A percentile compares a stretch with the other conserved stretches of the same genome.
Evolutionary conservation across 495 filamentous ascomycete species (phyloP).

Genomic region (Aspergillus conjunctus): DNA sequence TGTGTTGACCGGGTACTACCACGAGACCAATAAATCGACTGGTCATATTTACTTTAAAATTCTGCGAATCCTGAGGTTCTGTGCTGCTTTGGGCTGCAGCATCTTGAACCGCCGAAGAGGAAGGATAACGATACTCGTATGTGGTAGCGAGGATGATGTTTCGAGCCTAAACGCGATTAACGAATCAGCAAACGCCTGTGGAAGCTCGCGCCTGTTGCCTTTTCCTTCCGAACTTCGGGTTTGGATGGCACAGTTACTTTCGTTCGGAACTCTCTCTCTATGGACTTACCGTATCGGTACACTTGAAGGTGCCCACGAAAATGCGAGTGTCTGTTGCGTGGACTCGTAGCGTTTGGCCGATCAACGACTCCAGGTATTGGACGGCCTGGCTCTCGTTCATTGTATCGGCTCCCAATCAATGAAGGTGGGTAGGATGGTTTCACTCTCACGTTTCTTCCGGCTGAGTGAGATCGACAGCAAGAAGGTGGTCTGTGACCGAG

Average conservation of each 20-base stretch:
- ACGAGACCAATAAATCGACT: constrained; percentile 86
- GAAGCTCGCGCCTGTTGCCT: constrained; percentile 9
- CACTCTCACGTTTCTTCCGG: constrained; percentile 1
- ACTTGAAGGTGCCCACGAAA: constrained; percentile 90
- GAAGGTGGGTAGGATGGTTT: neutral
- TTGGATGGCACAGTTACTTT: constrained; percentile 7
- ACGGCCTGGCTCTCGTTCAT: constrained; percentile 48
- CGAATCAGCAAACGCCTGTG: constrained; percentile 17
- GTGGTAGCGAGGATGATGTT: constrained; percentile 86
- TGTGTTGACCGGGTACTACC: constrained; percentile 83
- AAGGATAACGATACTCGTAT: constrained; percentile 82
- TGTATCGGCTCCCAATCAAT: constrained; percentile 18
- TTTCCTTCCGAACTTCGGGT: constrained; percentile 5
- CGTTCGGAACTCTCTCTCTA: constrained; percentile 6
- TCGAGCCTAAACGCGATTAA: constrained; percentile 55
- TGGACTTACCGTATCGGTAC: constrained; percentile 80
- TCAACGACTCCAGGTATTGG: constrained; percentile 49
- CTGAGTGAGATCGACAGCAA: constrained; percentile 11
- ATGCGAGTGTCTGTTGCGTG: constrained; percentile 82
- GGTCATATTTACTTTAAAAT: constrained; percentile 69
- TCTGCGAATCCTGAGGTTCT: constrained; percentile 30
- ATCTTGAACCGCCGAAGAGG: constrained; percentile 50
- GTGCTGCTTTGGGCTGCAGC: constrained; percentile 37
- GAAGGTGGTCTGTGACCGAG: neutral
- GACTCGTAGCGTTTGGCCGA: constrained; percentile 65